A percentile compares a stretch with the other conserved stretches of the same genome.
These are phyloP conservation scores for Gracilaria domingensis DNA, from an alignment of 23 red algal genomes.

Conservation along the genomic window DNA sequence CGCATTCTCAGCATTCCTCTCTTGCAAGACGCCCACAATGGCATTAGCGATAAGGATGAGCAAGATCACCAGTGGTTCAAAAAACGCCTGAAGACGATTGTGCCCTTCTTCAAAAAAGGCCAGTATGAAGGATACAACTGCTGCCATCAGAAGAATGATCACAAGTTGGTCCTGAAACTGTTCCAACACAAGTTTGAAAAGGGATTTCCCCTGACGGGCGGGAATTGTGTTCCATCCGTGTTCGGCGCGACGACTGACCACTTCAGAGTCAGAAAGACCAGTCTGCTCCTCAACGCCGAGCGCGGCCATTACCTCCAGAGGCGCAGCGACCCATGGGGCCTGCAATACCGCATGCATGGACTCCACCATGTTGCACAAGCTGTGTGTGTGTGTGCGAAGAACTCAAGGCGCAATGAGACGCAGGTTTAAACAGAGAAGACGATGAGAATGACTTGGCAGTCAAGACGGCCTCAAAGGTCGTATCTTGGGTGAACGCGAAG, in stretches of 20 bases:
- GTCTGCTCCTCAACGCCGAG: constrained; percentile 56
- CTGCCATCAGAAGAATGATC: constrained; percentile 86
- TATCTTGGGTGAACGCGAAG: not conserved
- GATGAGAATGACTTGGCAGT: not conserved
- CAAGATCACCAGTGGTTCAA: constrained; percentile 97
- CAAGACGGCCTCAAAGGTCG: not conserved
- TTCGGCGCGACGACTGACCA: constrained; percentile 49
- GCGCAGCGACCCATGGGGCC: constrained; percentile 62
- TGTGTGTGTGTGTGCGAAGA: not conserved
- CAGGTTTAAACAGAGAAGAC: not conserved
- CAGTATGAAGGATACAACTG: constrained; percentile 88
- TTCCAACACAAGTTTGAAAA: constrained; percentile 88
- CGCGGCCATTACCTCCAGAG: constrained; percentile 68
- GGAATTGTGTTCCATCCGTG: constrained; percentile 84
- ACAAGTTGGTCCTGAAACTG: constrained; percentile 99
- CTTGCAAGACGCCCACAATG: constrained; percentile 95
- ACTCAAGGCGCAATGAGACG: not conserved
- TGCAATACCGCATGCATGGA: constrained; percentile 26
- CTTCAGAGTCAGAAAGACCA: constrained; percentile 80
- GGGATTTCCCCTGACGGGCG: constrained; percentile 59
- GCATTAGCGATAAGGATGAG: constrained; percentile 97
- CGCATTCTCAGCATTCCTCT: constrained; percentile 94
- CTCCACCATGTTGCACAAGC: constrained; percentile 18
- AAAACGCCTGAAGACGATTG: constrained; percentile 83
- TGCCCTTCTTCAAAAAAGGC: constrained; percentile 90